Conservation (phyloP, 2,329 filamentous ascomycete species). For the Fusarium austroafricanum region DNA sequence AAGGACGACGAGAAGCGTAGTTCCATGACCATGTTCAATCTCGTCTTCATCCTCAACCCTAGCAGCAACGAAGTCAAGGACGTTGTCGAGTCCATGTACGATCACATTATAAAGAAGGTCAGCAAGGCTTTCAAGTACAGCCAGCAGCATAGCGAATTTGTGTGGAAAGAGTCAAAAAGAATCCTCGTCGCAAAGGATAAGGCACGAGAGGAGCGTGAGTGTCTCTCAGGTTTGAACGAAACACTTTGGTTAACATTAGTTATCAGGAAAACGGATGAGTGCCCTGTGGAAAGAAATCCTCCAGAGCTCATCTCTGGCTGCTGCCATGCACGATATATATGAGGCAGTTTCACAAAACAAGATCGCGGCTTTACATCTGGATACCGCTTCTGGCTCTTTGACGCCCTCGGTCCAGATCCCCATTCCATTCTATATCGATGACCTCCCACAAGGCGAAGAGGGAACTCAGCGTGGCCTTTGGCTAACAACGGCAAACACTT, state of each 20-base stretch:
- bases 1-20: constrained; percentile 70
- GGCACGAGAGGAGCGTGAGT: constrained; percentile 74
- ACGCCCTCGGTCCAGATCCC: constrained; percentile 74
- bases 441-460: constrained; percentile 76
- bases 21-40: constrained; percentile 96
- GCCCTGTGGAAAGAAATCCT: constrained; percentile 77
- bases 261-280: constrained; percentile 68
- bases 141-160: constrained; percentile 88
- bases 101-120: constrained; percentile 90
- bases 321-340: constrained; percentile 84
- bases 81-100: constrained; percentile 81
- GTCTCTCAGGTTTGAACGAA: background rate
- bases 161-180: constrained; percentile 89
- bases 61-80: constrained; percentile 80
- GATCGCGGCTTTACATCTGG: constrained; percentile 85
- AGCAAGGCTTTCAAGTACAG: constrained; percentile 94
- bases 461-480: constrained; percentile 80
- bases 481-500: constrained; percentile 86
- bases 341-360: constrained; percentile 83
- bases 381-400: constrained; percentile 67
- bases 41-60: constrained; percentile 91
- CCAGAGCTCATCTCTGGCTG: constrained; percentile 80
- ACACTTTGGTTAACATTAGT: constrained; percentile 15
- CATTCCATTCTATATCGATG: constrained; percentile 75
- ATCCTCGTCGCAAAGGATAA: constrained; percentile 86